These are phyloP conservation scores for Boletus speciosus DNA, from an alignment of 768 basidiomycete species.

Conservation along the genomic window DNA sequence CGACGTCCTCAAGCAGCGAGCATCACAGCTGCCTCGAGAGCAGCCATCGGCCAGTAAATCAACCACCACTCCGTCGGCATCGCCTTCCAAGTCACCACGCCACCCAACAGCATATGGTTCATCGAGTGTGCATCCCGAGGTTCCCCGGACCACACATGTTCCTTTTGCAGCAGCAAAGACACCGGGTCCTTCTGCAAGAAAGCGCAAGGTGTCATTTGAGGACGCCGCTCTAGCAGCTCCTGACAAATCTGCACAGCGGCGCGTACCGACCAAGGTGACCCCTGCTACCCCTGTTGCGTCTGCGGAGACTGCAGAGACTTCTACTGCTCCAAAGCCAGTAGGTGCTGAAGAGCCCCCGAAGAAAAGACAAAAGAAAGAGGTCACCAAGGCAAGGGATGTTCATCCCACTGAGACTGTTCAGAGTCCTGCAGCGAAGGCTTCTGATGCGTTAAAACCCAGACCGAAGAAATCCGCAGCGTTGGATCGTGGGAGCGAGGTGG, in stretches of 20 bases:
- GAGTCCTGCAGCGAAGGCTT: constrained; percentile 8
- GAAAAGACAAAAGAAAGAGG: constrained; percentile 18
- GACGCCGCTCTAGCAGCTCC: background rate
- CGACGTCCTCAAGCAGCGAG: background rate
- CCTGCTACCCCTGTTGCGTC: background rate
- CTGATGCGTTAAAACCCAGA: background rate
- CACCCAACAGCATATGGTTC: background rate
- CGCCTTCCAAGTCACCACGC: background rate
- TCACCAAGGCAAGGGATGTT: constrained; percentile 2
- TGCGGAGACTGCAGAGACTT: background rate
- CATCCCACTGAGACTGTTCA: background rate
- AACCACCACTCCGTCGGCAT: background rate
- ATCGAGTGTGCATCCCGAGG: background rate
- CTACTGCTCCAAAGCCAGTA: background rate
- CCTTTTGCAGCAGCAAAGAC: background rate
- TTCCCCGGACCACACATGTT: background rate
- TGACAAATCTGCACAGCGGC: background rate
- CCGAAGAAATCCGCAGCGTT: constrained; percentile 2
- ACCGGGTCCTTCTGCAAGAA: constrained; percentile 17
- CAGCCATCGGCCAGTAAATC: background rate
- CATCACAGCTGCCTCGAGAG: background rate
- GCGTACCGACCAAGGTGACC: constrained; percentile 6
- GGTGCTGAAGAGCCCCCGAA: constrained; percentile 7
- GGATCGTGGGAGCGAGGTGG: constrained; percentile 11
- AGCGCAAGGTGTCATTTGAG: constrained; percentile 24